These are phyloP conservation scores for Globisporangium polare DNA, from an alignment of 352 stramenopile species.

Conservation along the genomic window DNA sequence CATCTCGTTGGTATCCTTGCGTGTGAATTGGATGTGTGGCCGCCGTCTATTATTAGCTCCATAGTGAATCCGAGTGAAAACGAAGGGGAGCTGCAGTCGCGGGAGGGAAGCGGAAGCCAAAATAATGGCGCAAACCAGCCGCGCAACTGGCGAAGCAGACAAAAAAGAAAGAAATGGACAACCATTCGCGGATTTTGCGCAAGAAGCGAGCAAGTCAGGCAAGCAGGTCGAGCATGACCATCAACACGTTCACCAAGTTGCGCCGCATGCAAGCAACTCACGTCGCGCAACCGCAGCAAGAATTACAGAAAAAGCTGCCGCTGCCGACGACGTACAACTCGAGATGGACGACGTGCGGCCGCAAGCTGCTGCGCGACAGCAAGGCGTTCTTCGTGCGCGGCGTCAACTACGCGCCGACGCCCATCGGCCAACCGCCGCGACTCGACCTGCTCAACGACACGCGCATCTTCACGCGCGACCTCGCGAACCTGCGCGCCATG, in stretches of 20 bases:
- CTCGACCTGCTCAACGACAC: constrained; percentile 55
- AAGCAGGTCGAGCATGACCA: neutral
- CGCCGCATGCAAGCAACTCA: constrained; percentile 2
- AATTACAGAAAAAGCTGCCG: neutral
- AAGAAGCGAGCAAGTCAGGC: neutral
- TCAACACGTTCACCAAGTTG: neutral
- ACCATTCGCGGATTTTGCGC: constrained; percentile 2
- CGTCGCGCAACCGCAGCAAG: neutral
- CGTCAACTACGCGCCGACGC: constrained; percentile 70
- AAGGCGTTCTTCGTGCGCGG: constrained; percentile 65
- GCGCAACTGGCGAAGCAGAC: neutral
- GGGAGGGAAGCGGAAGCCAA: neutral
- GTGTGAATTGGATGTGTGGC: neutral
- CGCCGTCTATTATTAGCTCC: neutral
- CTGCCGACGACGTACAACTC: constrained; percentile 28
- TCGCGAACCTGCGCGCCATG: constrained; percentile 68
- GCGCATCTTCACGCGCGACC: constrained; percentile 54
- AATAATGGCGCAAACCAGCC: neutral
- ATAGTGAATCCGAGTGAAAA: constrained; percentile 1
- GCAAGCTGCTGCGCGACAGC: constrained; percentile 56
- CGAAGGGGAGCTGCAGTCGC: neutral
- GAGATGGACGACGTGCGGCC: constrained; percentile 51
- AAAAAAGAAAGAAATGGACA: constrained; percentile 7
- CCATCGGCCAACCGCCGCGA: constrained; percentile 45
- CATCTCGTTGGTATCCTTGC: neutral